Conservation (phyloP, 441 rosid genomes). For the Brassica hybrid region DNA sequence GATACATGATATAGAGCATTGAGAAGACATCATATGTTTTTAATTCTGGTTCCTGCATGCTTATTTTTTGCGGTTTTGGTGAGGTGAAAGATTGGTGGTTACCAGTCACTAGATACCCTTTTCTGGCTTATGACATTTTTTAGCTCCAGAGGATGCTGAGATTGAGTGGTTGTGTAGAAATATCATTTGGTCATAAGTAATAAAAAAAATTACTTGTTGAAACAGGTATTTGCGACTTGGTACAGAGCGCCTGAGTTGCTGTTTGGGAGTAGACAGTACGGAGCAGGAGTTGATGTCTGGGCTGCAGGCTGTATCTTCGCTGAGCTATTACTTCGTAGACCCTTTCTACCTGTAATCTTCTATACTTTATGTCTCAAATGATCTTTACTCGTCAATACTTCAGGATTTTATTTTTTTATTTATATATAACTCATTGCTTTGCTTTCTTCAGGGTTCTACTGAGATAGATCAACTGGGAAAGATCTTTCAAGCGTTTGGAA, state of each 20-base stretch:
- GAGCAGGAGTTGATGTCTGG: conserved; percentile 63
- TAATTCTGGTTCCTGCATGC: background rate
- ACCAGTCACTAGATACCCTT: too few relatives aligned
- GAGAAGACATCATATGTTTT: background rate
- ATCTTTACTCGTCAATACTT: background rate
- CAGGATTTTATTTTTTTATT: background rate
- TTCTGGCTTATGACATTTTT: too few relatives aligned
- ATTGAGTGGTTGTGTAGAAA: conserved; percentile 16
- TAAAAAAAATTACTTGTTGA: background rate
- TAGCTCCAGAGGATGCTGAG: background rate
- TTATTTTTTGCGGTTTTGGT: too few relatives aligned
- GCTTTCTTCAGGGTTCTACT: conserved; percentile 49
- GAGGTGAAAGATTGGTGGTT: too few relatives aligned
- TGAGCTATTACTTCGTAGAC: conserved; percentile 57
- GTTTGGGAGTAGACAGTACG: conserved; percentile 59
- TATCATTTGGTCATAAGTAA: conserved; percentile 7
- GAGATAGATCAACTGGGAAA: conserved; percentile 64
- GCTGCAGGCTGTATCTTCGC: conserved; percentile 67
- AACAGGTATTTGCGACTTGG: conserved; percentile 61
- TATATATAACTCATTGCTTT: background rate
- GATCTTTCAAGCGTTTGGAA: conserved; percentile 62
- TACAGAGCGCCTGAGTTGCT: conserved; percentile 62
- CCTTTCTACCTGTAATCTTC: conserved; percentile 50
- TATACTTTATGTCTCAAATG: too few relatives aligned
- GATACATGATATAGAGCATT: background rate